A percentile compares a stretch with the other conserved stretches of the same genome.
These are phyloP conservation scores for Penicillium sp. DNA, from an alignment of 2,329 filamentous ascomycete species.

Conservation along the genomic window DNA sequence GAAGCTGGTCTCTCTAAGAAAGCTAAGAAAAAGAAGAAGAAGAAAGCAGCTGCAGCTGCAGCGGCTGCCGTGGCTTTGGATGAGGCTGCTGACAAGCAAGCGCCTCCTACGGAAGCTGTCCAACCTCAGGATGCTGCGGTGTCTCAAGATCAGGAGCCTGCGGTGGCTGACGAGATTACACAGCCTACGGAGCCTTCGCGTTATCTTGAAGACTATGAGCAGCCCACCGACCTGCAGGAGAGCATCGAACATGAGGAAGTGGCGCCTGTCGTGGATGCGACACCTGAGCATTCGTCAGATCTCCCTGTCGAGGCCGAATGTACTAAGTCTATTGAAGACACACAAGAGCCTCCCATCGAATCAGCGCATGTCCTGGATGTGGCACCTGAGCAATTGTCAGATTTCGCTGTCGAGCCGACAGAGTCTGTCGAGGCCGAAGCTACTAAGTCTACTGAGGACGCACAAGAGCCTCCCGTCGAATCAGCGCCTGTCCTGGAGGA, in stretches of 20 bases:
- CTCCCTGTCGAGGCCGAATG: neutral
- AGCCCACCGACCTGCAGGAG: neutral
- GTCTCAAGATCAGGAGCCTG: neutral
- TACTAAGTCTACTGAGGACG: neutral
- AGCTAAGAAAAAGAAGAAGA: slow-evolving; percentile 34
- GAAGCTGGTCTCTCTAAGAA: slow-evolving; percentile 27
- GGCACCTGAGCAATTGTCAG: neutral
- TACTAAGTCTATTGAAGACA: slow-evolving; percentile 1
- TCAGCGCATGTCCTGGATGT: neutral
- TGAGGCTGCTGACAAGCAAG: neutral
- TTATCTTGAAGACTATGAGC: neutral
- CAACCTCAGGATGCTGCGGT: neutral
- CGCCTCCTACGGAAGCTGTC: neutral
- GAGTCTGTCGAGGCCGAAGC: neutral
- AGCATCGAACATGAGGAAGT: neutral
- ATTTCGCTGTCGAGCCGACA: neutral
- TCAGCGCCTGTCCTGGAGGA: neutral
- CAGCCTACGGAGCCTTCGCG: neutral
- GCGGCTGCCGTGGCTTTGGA: slow-evolving; percentile 9
- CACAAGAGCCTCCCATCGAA: neutral
- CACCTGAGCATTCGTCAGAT: neutral
- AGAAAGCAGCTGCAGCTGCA: slow-evolving; percentile 16
- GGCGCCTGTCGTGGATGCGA: neutral
- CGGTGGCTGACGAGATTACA: neutral
- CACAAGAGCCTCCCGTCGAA: neutral